Percentiles rank a stretch among this genome's conserved stretches.
phyloP scores from a whole-genome alignment of 2,329 filamentous ascomycete species.

The Aspergillus calidoustus region DNA sequence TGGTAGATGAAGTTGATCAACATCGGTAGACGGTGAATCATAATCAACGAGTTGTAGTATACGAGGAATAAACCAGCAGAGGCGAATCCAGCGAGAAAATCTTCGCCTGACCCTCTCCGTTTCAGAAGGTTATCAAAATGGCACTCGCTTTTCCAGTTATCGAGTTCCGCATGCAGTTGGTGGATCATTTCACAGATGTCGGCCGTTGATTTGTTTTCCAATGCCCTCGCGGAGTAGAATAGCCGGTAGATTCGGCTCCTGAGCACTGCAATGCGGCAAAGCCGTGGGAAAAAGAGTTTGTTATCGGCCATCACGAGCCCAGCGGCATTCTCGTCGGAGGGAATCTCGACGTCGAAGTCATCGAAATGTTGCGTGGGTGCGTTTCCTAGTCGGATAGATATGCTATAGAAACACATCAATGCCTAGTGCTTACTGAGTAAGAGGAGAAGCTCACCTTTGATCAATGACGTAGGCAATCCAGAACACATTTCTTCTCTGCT shows the following conservation, averaged over 20 bases:
- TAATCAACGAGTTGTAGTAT: constrained; percentile 95
- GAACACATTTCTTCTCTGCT: constrained; percentile 78
- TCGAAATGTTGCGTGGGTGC: constrained; percentile 72
- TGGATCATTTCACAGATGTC: constrained; percentile 90
- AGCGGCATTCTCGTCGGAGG: constrained; percentile 84
- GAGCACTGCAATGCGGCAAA: constrained; percentile 86
- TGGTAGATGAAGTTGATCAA: constrained; percentile 91
- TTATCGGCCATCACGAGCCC: constrained; percentile 82
- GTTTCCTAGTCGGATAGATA: constrained; percentile 66
- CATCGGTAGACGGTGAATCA: constrained; percentile 94
- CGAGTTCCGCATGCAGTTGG: constrained; percentile 80
- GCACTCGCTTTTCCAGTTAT: constrained; percentile 90
- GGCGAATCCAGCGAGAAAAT: constrained; percentile 86
- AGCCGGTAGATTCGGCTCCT: constrained; percentile 89
- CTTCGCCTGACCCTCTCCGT: constrained; percentile 82
- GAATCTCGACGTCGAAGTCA: constrained; percentile 91
- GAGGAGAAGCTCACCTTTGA: constrained; percentile 57
- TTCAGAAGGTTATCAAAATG: constrained; percentile 86
- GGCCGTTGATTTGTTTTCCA: constrained; percentile 76
- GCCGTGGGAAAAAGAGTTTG: constrained; percentile 89
- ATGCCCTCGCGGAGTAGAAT: constrained; percentile 85
- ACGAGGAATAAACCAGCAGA: constrained; percentile 89
- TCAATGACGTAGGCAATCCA: constrained; percentile 75
- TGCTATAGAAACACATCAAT: neutral
- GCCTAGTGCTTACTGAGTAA: neutral